A percentile compares a stretch with the other conserved stretches of the same genome.
These are phyloP conservation scores for Durotheca rogersii DNA, from an alignment of 495 filamentous ascomycete species.

Conservation along the genomic window DNA sequence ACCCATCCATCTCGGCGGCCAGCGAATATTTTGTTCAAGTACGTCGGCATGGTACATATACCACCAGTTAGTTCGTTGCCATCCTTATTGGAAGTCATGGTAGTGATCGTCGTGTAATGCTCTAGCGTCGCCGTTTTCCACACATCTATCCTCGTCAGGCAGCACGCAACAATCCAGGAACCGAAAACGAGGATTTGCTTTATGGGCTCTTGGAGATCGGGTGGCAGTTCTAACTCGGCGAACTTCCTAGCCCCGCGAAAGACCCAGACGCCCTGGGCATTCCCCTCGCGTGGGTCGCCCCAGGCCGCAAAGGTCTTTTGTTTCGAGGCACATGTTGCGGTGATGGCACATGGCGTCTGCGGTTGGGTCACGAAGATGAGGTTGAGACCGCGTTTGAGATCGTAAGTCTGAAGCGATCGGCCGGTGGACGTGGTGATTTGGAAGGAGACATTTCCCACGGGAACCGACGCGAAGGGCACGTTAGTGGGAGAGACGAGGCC, in stretches of 20 bases:
- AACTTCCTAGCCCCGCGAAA: conserved; percentile 92
- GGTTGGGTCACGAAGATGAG: conserved; percentile 90
- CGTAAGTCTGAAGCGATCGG: conserved; percentile 88
- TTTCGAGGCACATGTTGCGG: conserved; percentile 84
- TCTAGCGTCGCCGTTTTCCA: conserved; percentile 85
- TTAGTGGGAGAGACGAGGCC: conserved; percentile 87
- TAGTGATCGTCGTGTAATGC: conserved; percentile 79
- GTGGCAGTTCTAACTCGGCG: conserved; percentile 66
- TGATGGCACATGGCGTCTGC: conserved; percentile 81
- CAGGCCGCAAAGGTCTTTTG: conserved; percentile 85
- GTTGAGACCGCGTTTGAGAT: conserved; percentile 82
- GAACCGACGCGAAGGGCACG: conserved; percentile 84
- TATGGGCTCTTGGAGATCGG: conserved; percentile 64
- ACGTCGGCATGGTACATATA: conserved; percentile 84
- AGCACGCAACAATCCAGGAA: conserved; percentile 85
- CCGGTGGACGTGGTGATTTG: conserved; percentile 96
- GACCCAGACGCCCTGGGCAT: conserved; percentile 77
- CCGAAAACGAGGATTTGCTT: conserved; percentile 80
- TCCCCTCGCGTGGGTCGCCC: conserved; percentile 55
- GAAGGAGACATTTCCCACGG: conserved; percentile 89
- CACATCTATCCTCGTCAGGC: conserved; percentile 72
- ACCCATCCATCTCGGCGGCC: conserved; percentile 84
- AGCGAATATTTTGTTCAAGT: conserved; percentile 90
- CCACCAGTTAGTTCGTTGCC: conserved; percentile 66
- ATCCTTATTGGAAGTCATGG: conserved; percentile 48